Base-by-base conservation (phyloP, 2,329 filamentous ascomycete species). In the Colletotrichum chrysophilum region DNA sequence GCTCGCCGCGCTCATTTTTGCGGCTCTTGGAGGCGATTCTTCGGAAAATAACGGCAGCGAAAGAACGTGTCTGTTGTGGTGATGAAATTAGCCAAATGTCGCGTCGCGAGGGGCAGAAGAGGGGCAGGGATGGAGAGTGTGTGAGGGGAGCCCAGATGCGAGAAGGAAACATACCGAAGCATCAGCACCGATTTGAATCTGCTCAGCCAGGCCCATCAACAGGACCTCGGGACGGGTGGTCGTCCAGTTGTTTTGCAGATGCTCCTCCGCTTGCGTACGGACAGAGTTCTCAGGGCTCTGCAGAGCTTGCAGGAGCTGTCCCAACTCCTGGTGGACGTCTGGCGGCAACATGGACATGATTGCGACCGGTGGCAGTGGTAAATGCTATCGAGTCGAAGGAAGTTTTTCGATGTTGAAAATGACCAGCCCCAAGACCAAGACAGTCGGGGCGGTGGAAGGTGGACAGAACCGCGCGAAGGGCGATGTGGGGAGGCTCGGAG, bases 151-250 rank as follows among this genome's bases (percentile, higher is more conserved):
- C 28, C 38, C 28, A 68, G 48, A 66, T 48, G 62, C 48, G 28
- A 72, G 28, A 38, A 66, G 56, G 66, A 52, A 72, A 80, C 85
- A 70, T 90, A 97, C 95, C 75, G 91, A 89, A 79, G 92, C 88
- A 82, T 96, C 93, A 79, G 92, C 91, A n/a, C 94, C 92, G 78
- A 91, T 92, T 81, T 95, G 93, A 80, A 98, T 93, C 86, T 98
- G 96, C 87, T 98, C 97, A 55, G 94, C 96, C 80, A 99, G 88
- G 78, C 96, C 97, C 94, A 98, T 97, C 83, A 99, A 88, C 79
- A 98, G 89, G 80, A 98, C 90, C 81, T 98, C 96, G 43, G 97
- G 96, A 76, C 94, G 92, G 73, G 92, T 90, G 77, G 88, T 88
- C 43, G 96, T 94, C 97, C 97, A 99, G 89, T 96, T 96, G 86